Base-by-base conservation (phyloP, 2,329 filamentous ascomycete genomes). In the Mycosphaerelloides madeirae region DNA sequence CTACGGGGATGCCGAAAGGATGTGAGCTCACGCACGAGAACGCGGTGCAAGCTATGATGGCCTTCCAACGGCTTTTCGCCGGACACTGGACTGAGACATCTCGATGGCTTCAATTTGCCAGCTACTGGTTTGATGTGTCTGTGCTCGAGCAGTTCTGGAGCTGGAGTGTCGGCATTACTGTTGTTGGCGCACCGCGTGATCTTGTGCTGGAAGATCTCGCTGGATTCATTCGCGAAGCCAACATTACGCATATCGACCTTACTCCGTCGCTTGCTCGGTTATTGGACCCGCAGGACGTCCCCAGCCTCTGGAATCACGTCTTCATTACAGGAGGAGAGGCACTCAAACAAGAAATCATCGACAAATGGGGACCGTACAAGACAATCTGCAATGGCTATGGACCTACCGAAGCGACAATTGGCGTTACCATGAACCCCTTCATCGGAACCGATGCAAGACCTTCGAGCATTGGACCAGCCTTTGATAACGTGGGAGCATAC, bases 71-170 rank as follows among this genome's bases (percentile, higher is more conserved):
- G 22, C 74, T 96, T 0, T 95, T 96, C 60, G 66, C 68, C 4
- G 80, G 77, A 0, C 84, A 87, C 56, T 95, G 88, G 86, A 76
- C 84, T 31, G 58, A 72, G 0, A 62, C 77, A 0, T 94, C 89
- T 0, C 80, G 85, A 46, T 96, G 88, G 84, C 73, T 96, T 1
- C 91, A 96, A 60, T 96, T 96, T 60, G 91, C 91, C 1, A 90
- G 88, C 0, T 87, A 95, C 44, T 91, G 95, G 64, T 96, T 96
- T 49, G 91, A 96, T 38, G 90, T 96, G 3, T 93, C 87, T 1
- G 85, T 96, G 0, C 74, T 96, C 0, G 90, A 96, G 61, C 90
- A 95, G 59, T 96, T 91, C 63, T 96, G 88, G 88, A 93, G 84
- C 46, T 96, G 90, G 90, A 88, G 84, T 20, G 85, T 93, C 1